Base-by-base conservation (phyloP, 208 protist genomes). In the Acanthamoeba lenticulata region DNA sequence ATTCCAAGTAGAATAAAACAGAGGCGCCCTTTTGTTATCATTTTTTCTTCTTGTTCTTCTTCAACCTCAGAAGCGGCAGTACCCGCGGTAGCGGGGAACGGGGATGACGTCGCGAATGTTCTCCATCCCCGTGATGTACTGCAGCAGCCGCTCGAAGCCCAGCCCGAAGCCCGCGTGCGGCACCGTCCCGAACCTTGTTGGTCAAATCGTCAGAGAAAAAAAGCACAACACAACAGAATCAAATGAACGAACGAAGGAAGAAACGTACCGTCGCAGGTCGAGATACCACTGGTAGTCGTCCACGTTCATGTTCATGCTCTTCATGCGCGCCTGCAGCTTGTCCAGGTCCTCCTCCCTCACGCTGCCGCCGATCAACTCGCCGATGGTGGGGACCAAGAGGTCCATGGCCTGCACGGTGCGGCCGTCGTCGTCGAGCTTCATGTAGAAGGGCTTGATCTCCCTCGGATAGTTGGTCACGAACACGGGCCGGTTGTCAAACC, bases 391-490 rank as follows among this genome's bases (percentile, higher is more conserved):
- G 44, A 98, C 95, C 27, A 98, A 90, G 24, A 98, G 38, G 81
- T 98, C 97, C 94, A 93, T 93, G n/a, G 88, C 88, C 34, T 93
- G 88, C 29, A 93, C 88, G 4, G 88, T 93, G 15, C 60, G 55
- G 2, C 62, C 88, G 36, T 69, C 88, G 38, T 93, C 88, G 52
- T 69, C 47, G 38, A 94, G 49, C 52, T 96, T 95, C 96, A 97
- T 98, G 95, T 98, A 98, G 86, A 98, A 98, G 38, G 97, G 81
- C 90, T 98, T 97, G 91, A 96, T 95, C 24, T 67, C 94, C 65
- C 93, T 96, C 13, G 97, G 97, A 93, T 97, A 98, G 97, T 98
- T 57, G 24, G 94, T 95, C 3, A 98, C 94, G 86, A 97, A 97
- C 34, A 97, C 90, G 36, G 95, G 96, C n/a, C 52, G 67, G 36